Evolutionary conservation across 768 basidiomycete species (phyloP).

Genomic region (Phlebiopsis flavidoalba): DNA sequence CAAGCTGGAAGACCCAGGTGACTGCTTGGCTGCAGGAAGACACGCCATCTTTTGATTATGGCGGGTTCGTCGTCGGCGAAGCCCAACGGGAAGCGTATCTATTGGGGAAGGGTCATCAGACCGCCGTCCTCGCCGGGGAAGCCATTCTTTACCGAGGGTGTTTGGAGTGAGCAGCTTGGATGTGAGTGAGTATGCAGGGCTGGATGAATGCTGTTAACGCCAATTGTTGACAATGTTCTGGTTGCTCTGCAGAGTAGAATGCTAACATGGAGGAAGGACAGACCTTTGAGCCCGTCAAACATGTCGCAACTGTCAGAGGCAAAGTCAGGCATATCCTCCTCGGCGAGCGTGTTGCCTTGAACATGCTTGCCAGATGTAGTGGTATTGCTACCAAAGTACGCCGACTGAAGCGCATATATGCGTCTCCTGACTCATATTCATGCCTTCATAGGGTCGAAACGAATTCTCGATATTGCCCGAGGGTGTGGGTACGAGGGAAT

Average conservation of each 20-base stretch:
- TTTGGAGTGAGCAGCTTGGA: slow-evolving; percentile 80
- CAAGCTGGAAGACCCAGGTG: slow-evolving; percentile 86
- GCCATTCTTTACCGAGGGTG: slow-evolving; percentile 92
- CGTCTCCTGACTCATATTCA: not conserved
- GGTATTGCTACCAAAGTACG: slow-evolving; percentile 95
- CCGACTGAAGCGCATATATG: not conserved
- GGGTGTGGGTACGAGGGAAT: slow-evolving; percentile 79
- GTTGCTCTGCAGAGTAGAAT: slow-evolving; percentile 65
- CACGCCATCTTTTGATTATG: slow-evolving; percentile 94
- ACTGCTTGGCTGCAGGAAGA: slow-evolving; percentile 87
- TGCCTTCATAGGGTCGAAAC: slow-evolving; percentile 65
- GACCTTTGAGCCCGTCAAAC: slow-evolving; percentile 71
- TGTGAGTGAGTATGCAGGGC: slow-evolving; percentile 66
- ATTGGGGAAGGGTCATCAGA: slow-evolving; percentile 80
- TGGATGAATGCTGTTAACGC: not conserved
- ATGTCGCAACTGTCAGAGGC: slow-evolving; percentile 88
- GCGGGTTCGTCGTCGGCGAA: slow-evolving; percentile 95
- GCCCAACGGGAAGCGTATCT: slow-evolving; percentile 80
- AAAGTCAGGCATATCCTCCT: slow-evolving; percentile 84
- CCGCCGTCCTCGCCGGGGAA: slow-evolving; percentile 86
- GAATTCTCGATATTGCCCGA: slow-evolving; percentile 72
- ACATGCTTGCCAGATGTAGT: slow-evolving; percentile 90
- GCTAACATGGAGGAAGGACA: slow-evolving; percentile 89
- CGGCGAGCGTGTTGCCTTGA: slow-evolving; percentile 90
- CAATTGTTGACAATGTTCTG: not conserved